These are phyloP conservation scores for Prasinococcaceae sp. DNA, from an alignment of 139 green algal genomes.

Conservation along the genomic window DNA sequence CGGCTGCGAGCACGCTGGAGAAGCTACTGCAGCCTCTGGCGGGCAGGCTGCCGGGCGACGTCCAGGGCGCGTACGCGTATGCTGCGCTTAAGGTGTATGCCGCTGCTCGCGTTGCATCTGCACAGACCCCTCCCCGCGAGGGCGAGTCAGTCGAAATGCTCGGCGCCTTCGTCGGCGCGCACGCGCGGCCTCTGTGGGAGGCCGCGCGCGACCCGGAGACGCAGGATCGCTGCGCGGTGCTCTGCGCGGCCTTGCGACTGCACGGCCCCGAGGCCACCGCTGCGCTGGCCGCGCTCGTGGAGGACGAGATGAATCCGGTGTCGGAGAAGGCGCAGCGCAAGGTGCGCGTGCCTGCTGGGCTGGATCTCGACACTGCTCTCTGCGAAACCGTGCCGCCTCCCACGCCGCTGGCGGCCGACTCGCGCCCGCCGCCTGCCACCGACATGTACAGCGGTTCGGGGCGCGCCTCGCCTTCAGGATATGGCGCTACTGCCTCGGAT, in stretches of 20 bases:
- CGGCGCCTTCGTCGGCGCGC: neutral
- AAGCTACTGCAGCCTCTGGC: neutral
- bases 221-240: neutral
- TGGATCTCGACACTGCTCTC: too few relatives aligned
- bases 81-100: neutral
- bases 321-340: neutral
- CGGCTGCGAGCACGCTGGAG: too few relatives aligned
- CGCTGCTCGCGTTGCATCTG: neutral
- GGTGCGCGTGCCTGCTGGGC: too few relatives aligned
- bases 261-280: neutral
- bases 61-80: neutral
- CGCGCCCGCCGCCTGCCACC: too few relatives aligned
- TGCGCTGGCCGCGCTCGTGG: neutral
- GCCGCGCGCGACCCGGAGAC: constrained; percentile 2
- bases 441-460: too few relatives aligned
- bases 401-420: too few relatives aligned
- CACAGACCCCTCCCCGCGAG: neutral
- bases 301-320: neutral
- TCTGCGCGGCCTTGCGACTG: neutral
- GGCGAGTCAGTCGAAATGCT: too few relatives aligned
- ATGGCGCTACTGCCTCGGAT: too few relatives aligned
- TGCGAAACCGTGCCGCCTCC: neutral
- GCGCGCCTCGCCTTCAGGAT: too few relatives aligned
- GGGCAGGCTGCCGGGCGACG: neutral
- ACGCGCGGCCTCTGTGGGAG: constrained; percentile 1